Evolutionary conservation across 768 basidiomycete genomes (phyloP).

Genomic region (Termitomyces sp.): DNA sequence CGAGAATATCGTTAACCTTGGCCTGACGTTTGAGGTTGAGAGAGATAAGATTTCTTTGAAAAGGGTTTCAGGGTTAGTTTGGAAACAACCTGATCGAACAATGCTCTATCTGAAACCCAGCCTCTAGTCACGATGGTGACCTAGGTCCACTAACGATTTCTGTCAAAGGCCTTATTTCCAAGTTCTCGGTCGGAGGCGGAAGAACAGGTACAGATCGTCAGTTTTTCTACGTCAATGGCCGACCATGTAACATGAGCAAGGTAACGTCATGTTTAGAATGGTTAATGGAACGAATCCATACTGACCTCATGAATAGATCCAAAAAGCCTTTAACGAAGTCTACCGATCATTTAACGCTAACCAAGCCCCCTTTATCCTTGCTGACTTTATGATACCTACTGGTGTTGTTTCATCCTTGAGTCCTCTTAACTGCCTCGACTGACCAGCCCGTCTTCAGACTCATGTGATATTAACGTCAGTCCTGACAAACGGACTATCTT

Average conservation of each 20-base stretch:
- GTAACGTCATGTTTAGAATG: constrained; percentile 29
- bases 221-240: too few relatives aligned
- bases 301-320: neutral
- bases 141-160: constrained; percentile 36
- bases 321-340: constrained; percentile 75
- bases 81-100: neutral
- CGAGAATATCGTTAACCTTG: constrained; percentile 71
- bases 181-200: constrained; percentile 70
- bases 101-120: neutral
- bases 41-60: constrained; percentile 53
- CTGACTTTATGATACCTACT: constrained; percentile 79
- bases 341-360: constrained; percentile 78
- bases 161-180: constrained; percentile 81
- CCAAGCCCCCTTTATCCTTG: constrained; percentile 77
- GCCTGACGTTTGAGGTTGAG: constrained; percentile 65
- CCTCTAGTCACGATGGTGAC: constrained; percentile 8
- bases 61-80: constrained; percentile 26
- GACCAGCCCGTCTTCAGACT: constrained; percentile 44
- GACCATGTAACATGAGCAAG: constrained; percentile 82
- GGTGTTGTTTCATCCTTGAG: constrained; percentile 46
- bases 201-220: too few relatives aligned
- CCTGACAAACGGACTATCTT: constrained; percentile 95
- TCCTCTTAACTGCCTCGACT: neutral
- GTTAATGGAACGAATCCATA: too few relatives aligned
- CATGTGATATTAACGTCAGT: constrained; percentile 90